Base-by-base conservation (phyloP, 2,329 filamentous ascomycete species). In the Alternaria angustiovoidea region DNA sequence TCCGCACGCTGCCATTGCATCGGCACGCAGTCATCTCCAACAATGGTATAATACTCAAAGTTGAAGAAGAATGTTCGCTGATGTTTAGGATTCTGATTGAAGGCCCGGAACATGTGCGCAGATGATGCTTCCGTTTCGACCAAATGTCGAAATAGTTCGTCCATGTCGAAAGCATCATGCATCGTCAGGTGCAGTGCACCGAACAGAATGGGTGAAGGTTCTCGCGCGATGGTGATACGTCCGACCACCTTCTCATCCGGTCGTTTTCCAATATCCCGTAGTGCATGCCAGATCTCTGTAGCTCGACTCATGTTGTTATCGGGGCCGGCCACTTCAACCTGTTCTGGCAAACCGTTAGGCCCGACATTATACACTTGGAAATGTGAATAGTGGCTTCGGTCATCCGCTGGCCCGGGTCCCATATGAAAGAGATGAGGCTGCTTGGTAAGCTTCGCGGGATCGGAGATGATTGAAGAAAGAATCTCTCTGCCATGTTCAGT, bases 41-140 rank as follows among this genome's bases (percentile, higher is more conserved):
- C 82, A 7, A 88, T 81, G 5, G 87, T 89, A 68, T 88, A 89
- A 70, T 89, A 89, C 65, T 89, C 88, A 71, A 89, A 88, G 42
- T 82, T 85, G 70, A 89, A 89, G 64, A 88, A 84, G 71, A 89
- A 88, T 7, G 83, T 85, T 7, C 84, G 80, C 65, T 86, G 86
- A 12, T 82, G 83, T 7, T 84, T 77, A 5, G 77, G 69, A 28
- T 83, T 78, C 2, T 74, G 62, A 16, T 79, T 74, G 53, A 79
- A 87, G n/a, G 84, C 82, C 26, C 85, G 80, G 60, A 84, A 78
- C 77, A 85, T 82, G 57, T 84, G 80, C 8, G 85, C 83, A 26
- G 74, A 78, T 1, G 77, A 78, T 9, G 72, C 68, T 24, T 77
- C 76, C 1, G 84, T 82, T 12, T 83, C 80, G 5, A 88, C 81